A percentile compares a stretch with the other conserved stretches of the same genome.
Conservation (phyloP, 805 yeast genomes). For the Barnettozyma botsteinii region DNA sequence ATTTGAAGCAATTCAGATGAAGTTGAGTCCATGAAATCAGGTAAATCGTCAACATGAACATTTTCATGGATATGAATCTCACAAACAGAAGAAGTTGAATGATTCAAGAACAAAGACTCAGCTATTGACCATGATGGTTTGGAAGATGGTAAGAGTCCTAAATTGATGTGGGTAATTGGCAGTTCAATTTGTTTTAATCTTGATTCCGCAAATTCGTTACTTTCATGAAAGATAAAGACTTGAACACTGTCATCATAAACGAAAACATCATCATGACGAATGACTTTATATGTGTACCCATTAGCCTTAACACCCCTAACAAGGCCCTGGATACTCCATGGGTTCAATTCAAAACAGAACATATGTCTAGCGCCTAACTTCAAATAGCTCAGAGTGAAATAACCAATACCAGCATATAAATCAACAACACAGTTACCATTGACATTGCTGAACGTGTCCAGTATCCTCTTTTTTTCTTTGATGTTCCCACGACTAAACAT, state of each 20-base stretch:
- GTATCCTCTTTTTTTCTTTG: conserved; percentile 67
- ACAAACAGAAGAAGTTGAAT: conserved; percentile 3
- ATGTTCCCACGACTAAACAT: conserved; percentile 88
- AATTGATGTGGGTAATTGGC: conserved; percentile 53
- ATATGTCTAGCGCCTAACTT: conserved; percentile 45
- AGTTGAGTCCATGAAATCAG: conserved; percentile 10
- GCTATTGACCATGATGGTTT: conserved; percentile 54
- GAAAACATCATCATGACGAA: conserved; percentile 31
- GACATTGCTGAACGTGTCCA: conserved; percentile 37
- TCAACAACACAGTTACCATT: conserved; percentile 49
- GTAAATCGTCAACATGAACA: conserved; percentile 41
- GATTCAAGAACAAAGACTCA: conserved; percentile 17
- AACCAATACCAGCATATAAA: conserved; percentile 81
- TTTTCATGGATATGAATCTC: conserved; percentile 73
- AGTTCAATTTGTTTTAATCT: conserved; percentile 32
- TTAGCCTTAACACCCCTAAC: conserved; percentile 47
- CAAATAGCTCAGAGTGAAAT: conserved; percentile 68
- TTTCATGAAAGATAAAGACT: conserved; percentile 50
- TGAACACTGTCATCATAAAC: conserved; percentile 18
- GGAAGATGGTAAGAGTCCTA: conserved; percentile 77
- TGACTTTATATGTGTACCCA: conserved; percentile 32
- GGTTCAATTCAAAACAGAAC: conserved; percentile 79
- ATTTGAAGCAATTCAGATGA: conserved; percentile 4
- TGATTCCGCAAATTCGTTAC: conserved; percentile 45
- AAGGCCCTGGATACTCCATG: conserved; percentile 78